Evolutionary conservation across 306 rosid genomes (phyloP).

Genomic region (Fagus crenata): DNA sequence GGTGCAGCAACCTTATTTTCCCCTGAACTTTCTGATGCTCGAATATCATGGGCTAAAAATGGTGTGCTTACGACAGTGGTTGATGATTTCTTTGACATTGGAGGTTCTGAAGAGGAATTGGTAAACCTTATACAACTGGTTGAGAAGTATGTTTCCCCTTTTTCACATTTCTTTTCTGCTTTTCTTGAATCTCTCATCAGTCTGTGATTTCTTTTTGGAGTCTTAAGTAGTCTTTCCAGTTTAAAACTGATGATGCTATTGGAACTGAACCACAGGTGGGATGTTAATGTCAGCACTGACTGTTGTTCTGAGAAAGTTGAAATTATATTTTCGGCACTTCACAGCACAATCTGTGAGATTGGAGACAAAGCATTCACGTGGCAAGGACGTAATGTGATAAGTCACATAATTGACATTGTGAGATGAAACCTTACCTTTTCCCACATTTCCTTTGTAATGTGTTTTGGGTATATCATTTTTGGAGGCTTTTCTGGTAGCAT

Average conservation of each 20-base stretch:
- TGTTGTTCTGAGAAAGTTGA: conserved; percentile 70
- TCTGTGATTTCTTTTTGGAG: not conserved
- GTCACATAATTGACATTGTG: conserved; percentile 60
- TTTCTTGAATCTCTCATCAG: conserved; percentile 1
- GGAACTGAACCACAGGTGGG: conserved; percentile 66
- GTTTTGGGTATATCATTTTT: not conserved
- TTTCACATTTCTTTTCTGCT: conserved; percentile 14
- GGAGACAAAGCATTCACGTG: conserved; percentile 50
- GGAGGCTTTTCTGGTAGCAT: not conserved
- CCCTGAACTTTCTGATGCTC: conserved; percentile 71
- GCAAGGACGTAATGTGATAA: conserved; percentile 61
- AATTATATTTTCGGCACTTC: conserved; percentile 66
- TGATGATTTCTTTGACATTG: conserved; percentile 83
- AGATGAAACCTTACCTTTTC: conserved; percentile 37
- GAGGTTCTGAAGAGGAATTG: conserved; percentile 68
- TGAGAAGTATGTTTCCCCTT: conserved; percentile 52
- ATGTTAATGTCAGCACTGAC: conserved; percentile 47
- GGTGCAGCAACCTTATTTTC: conserved; percentile 57
- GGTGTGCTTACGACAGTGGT: conserved; percentile 79
- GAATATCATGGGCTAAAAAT: conserved; percentile 77
- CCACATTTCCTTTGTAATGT: conserved; percentile 7
- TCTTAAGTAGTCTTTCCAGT: not conserved
- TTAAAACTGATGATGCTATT: conserved; percentile 12
- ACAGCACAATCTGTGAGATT: conserved; percentile 57
- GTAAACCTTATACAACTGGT: conserved; percentile 67